A percentile compares a stretch with the other conserved stretches of the same genome.
These are phyloP conservation scores for Tricholoma bakamatsutake DNA, from an alignment of 768 basidiomycete species.

Conservation along the genomic window DNA sequence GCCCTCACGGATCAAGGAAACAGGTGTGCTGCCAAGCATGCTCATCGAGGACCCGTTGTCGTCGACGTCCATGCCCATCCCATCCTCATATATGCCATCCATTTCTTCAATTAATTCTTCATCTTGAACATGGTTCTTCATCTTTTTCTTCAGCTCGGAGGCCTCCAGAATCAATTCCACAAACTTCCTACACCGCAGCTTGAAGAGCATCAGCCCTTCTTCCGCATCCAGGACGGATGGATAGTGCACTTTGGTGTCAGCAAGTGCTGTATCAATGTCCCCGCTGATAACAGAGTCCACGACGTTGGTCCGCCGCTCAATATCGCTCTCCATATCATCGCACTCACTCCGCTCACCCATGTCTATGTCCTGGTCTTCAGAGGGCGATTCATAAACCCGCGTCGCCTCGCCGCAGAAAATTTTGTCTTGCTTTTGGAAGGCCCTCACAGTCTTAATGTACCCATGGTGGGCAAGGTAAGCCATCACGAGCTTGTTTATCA, in stretches of 20 bases:
- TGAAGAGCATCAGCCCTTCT: constrained; percentile 69
- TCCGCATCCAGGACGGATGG: constrained; percentile 63
- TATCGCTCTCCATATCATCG: constrained; percentile 39
- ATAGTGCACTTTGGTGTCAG: constrained; percentile 48
- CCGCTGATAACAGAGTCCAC: constrained; percentile 64
- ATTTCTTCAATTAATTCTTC: constrained; percentile 35
- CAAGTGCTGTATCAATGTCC: constrained; percentile 64
- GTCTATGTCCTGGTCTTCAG: constrained; percentile 34
- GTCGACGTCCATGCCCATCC: constrained; percentile 61
- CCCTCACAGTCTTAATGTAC: constrained; percentile 63
- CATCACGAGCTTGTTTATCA: constrained; percentile 68
- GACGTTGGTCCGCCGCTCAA: constrained; percentile 64
- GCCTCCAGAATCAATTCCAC: constrained; percentile 76
- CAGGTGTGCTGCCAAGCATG: constrained; percentile 22
- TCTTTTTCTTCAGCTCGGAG: constrained; percentile 60
- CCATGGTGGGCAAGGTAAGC: constrained; percentile 84
- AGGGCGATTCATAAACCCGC: constrained; percentile 4
- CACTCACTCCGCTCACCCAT: constrained; percentile 25
- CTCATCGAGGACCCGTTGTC: constrained; percentile 30
- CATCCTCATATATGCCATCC: constrained; percentile 31
- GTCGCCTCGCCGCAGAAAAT: constrained; percentile 6
- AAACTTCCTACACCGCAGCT: constrained; percentile 79
- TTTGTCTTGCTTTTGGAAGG: constrained; percentile 47
- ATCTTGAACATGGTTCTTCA: constrained; percentile 29
- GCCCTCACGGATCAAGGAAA: constrained; percentile 2